Evolutionary conservation across 345 rosid species (phyloP).

Genomic region (Gossypium raimondii): DNA sequence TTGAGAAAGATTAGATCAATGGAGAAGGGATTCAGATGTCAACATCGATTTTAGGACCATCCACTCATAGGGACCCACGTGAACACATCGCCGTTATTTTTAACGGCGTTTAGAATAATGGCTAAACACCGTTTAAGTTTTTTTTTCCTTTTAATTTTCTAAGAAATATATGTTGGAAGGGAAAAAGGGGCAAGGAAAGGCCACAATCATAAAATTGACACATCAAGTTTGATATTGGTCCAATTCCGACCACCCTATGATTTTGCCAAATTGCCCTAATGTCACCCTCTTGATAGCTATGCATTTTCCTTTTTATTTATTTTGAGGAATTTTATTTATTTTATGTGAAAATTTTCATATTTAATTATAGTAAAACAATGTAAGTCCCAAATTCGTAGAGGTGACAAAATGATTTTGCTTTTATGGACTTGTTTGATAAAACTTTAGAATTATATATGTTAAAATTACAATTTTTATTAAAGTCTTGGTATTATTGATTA

Average conservation of each 20-base stretch:
- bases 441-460: neutral
- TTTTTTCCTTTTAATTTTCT: neutral
- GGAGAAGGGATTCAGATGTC: conserved; percentile 41
- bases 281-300: conserved; percentile 20
- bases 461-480: too few relatives aligned
- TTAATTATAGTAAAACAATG: neutral
- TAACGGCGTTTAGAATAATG: conserved; percentile 15
- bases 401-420: neutral
- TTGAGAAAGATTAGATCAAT: conserved; percentile 28
- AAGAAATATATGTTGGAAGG: neutral
- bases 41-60: conserved; percentile 44
- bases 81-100: neutral
- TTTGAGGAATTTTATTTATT: neutral
- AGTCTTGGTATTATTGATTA: too few relatives aligned
- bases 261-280: conserved; percentile 37
- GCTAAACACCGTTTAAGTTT: neutral
- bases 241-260: conserved; percentile 30
- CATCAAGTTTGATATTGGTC: conserved; percentile 23
- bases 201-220: conserved; percentile 22
- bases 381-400: neutral
- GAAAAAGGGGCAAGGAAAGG: neutral
- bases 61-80: conserved; percentile 28
- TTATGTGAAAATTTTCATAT: neutral
- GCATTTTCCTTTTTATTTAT: neutral
- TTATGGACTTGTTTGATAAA: neutral